Evolutionary conservation across 176 grass and related monocot genomes (phyloP).

Genomic region (Cymbopogon citratus): DNA sequence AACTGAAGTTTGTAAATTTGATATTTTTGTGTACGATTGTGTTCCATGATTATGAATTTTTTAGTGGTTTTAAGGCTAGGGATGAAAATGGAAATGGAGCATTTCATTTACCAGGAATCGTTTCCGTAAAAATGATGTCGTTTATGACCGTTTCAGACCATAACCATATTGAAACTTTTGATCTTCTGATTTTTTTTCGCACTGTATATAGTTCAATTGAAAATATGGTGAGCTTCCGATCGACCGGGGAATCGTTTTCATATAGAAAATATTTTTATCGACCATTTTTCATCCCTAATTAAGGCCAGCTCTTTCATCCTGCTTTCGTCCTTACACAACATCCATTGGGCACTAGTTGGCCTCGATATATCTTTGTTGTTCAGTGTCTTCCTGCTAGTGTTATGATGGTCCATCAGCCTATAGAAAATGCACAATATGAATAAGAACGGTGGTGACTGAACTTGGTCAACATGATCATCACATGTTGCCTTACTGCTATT

Average conservation of each 20-base stretch:
- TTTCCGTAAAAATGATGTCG: background rate
- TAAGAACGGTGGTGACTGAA: background rate
- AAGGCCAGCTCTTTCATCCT: background rate
- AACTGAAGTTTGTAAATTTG: background rate
- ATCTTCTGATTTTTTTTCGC: background rate
- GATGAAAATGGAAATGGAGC: background rate
- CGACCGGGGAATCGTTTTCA: background rate
- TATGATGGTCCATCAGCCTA: slow-evolving; percentile 5
- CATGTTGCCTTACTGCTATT: background rate
- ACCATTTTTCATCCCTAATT: background rate
- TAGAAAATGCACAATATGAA: slow-evolving; percentile 9
- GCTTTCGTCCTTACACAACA: background rate
- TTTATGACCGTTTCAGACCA: background rate
- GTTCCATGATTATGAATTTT: background rate
- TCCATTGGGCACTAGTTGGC: background rate
- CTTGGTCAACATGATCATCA: background rate
- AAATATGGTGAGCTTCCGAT: background rate
- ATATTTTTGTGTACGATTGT: background rate
- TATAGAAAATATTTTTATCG: background rate
- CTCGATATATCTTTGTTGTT: background rate
- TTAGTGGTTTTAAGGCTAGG: background rate
- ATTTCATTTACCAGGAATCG: background rate
- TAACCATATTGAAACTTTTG: background rate
- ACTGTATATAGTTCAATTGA: background rate
- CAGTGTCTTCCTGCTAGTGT: background rate